These are phyloP conservation scores for Suhomyces vadensis DNA, from an alignment of 805 yeast genomes.

Conservation along the genomic window DNA sequence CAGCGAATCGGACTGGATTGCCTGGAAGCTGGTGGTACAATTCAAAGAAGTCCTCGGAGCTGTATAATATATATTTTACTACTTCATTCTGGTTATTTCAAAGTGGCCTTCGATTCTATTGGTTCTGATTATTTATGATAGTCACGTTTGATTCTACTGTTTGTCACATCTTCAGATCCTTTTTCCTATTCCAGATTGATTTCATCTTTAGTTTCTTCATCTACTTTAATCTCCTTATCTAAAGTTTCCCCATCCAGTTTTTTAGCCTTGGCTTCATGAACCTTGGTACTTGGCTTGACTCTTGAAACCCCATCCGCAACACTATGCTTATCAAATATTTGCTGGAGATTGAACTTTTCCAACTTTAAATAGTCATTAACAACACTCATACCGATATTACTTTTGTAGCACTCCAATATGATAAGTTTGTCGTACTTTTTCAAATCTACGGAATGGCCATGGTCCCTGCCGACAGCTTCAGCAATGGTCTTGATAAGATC, in stretches of 20 bases:
- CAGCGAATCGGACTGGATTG: slow-evolving; percentile 85
- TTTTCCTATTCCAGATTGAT: too few relatives aligned
- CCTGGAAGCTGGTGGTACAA: slow-evolving; percentile 60
- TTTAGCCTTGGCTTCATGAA: slow-evolving; percentile 6
- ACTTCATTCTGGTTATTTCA: not conserved
- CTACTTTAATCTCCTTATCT: not conserved
- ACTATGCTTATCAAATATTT: slow-evolving; percentile 58
- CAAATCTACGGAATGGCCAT: slow-evolving; percentile 77
- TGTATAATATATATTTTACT: not conserved
- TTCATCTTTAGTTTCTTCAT: not conserved
- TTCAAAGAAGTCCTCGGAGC: slow-evolving; percentile 6
- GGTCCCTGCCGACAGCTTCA: slow-evolving; percentile 63
- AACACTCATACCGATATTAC: slow-evolving; percentile 83
- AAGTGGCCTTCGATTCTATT: not conserved
- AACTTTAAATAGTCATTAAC: slow-evolving; percentile 63
- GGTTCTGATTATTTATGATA: not conserved
- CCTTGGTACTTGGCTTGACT: slow-evolving; percentile 10
- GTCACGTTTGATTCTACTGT: too few relatives aligned
- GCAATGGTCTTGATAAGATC: slow-evolving; percentile 77
- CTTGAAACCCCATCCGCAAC: slow-evolving; percentile 19
- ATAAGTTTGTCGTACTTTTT: slow-evolving; percentile 76
- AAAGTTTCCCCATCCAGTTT: not conserved
- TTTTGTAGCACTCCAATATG: slow-evolving; percentile 85
- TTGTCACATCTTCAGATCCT: too few relatives aligned
- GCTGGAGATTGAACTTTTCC: slow-evolving; percentile 78